Conservation (phyloP, 1,139 yeast species). For the Taphrina flavorubra region DNA sequence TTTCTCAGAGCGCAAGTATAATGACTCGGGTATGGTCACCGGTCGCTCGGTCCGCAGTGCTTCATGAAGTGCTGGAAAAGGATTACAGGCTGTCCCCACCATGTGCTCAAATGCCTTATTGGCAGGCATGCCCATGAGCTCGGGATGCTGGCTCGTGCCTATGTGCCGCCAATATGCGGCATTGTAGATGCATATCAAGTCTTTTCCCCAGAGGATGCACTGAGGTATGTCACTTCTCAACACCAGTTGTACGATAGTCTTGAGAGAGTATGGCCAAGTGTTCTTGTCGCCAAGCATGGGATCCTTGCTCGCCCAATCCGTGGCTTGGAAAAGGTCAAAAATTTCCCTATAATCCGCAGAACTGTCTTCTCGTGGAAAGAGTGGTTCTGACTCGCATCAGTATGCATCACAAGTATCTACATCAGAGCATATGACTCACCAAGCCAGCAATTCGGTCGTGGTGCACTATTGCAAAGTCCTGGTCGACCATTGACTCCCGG, state of each 20-base stretch:
- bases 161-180: conserved; percentile 14
- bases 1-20: neutral
- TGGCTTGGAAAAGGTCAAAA: neutral
- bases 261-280: conserved; percentile 16
- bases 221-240: conserved; percentile 7
- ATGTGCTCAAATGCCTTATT: conserved; percentile 11
- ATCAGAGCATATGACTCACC: neutral
- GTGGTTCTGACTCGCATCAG: conserved; percentile 1
- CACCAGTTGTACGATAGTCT: conserved; percentile 8
- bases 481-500: conserved; percentile 8
- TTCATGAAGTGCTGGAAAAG: conserved; percentile 4
- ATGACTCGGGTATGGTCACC: neutral
- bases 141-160: conserved; percentile 9
- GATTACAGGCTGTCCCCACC: conserved; percentile 5
- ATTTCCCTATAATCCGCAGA: conserved; percentile 1
- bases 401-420: too few relatives aligned
- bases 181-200: conserved; percentile 15
- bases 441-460: neutral
- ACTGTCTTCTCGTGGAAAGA: conserved; percentile 11
- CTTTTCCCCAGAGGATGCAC: conserved; percentile 12
- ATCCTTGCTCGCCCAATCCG: conserved; percentile 21
- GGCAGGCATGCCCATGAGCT: conserved; percentile 18
- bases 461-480: neutral
- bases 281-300: conserved; percentile 11
- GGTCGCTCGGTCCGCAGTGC: neutral